Conservation (phyloP, 768 basidiomycete species). For the Tulasnella calospora region DNA sequence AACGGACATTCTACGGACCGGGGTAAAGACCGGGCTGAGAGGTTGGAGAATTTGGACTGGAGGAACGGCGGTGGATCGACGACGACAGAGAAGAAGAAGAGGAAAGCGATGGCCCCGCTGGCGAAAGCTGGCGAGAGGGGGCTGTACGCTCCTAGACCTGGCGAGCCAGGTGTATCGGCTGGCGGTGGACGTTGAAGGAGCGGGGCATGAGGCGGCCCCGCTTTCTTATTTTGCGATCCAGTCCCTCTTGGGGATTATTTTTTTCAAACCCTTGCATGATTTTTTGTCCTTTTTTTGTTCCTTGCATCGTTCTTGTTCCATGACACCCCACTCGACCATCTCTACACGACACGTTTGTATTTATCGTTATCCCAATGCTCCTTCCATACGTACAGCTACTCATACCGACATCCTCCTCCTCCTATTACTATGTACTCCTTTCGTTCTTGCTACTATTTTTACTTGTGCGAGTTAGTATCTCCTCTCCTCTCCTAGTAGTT, state of each 20-base stretch:
- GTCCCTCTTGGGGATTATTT: background rate
- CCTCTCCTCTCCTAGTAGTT: background rate
- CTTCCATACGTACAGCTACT: background rate
- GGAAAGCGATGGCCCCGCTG: background rate
- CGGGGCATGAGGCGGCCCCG: background rate
- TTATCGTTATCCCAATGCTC: background rate
- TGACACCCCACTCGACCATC: background rate
- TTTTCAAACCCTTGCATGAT: background rate
- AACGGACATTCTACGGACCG: background rate
- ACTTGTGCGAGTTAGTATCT: background rate
- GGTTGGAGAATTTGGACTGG: background rate
- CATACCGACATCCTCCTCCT: background rate
- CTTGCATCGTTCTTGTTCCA: background rate
- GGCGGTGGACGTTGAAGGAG: background rate
- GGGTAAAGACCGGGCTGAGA: background rate
- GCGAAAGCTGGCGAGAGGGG: background rate
- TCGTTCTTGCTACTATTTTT: background rate
- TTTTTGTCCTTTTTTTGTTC: background rate
- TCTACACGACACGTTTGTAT: conserved; percentile 5
- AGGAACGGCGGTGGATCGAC: background rate
- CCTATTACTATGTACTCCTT: background rate
- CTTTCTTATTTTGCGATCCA: background rate
- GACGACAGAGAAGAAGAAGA: background rate
- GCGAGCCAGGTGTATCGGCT: background rate
- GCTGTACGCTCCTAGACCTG: background rate